Conservation (phyloP, 805 yeast genomes). For the Barnettozyma californica region DNA sequence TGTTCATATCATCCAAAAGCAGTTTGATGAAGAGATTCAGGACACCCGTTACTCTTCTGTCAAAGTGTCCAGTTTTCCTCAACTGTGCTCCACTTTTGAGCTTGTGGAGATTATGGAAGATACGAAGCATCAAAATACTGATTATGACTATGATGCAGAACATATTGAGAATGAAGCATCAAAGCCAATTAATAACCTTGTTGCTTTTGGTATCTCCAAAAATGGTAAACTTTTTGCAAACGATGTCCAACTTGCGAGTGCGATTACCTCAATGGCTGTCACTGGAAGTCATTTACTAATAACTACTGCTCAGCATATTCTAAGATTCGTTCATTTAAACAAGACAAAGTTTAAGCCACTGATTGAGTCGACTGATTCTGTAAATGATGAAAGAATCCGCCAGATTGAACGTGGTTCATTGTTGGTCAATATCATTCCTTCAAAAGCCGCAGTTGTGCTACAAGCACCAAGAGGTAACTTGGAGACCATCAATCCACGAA, state of each 20-base stretch:
- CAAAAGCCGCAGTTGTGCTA: conserved; percentile 72
- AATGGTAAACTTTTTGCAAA: conserved; percentile 73
- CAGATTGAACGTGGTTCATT: conserved; percentile 88
- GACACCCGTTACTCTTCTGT: conserved; percentile 27
- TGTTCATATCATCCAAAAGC: conserved; percentile 36
- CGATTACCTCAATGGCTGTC: conserved; percentile 75
- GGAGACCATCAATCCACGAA: conserved; percentile 90
- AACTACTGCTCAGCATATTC: conserved; percentile 82
- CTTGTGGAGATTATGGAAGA: conserved; percentile 31
- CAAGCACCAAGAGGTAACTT: conserved; percentile 96
- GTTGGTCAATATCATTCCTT: conserved; percentile 76
- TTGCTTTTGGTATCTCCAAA: conserved; percentile 67
- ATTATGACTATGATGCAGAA: conserved; percentile 5
- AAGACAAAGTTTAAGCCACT: conserved; percentile 35
- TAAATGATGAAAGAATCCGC: conserved; percentile 76
- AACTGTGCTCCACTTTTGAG: conserved; percentile 58
- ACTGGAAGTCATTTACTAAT: conserved; percentile 70
- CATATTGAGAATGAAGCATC: conserved; percentile 1
- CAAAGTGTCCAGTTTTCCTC: conserved; percentile 54
- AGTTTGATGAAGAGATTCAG: conserved; percentile 14
- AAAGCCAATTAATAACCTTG: conserved; percentile 21
- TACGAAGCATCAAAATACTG: conserved; percentile 22
- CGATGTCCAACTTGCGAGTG: conserved; percentile 52
- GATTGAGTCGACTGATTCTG: conserved; percentile 31
- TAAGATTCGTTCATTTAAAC: conserved; percentile 74